Conservation (phyloP, 768 basidiomycete species). For the Nidula microcarpa region DNA sequence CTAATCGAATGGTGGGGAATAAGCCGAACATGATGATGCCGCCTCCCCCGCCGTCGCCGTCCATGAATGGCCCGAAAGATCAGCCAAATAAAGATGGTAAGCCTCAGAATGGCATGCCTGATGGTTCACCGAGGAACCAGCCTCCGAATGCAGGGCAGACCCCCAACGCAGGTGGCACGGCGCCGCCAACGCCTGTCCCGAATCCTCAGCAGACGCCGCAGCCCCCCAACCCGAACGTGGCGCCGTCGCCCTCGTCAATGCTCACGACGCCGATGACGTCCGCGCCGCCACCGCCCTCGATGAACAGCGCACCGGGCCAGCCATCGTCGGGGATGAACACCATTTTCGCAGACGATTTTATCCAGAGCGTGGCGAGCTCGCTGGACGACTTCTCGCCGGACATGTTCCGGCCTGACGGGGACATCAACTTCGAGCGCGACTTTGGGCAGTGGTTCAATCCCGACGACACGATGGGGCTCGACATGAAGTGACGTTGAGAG, state of each 20-base stretch:
- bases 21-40: conserved; percentile 43
- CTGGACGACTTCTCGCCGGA: conserved; percentile 37
- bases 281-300: background rate
- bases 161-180: conserved; percentile 20
- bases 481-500: conserved; percentile 21
- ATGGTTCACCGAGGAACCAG: conserved; percentile 42
- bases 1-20: conserved; percentile 26
- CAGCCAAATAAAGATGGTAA: conserved; percentile 19
- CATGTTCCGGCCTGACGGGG: conserved; percentile 41
- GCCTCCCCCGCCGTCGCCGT: conserved; percentile 43
- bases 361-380: conserved; percentile 34
- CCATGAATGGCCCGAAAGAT: conserved; percentile 24
- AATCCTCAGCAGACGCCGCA: conserved; percentile 4
- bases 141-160: conserved; percentile 21
- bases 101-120: conserved; percentile 19
- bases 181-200: conserved; percentile 23
- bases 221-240: conserved; percentile 4
- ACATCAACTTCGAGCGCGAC: conserved; percentile 68
- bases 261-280: conserved; percentile 5
- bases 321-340: background rate
- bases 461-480: conserved; percentile 36
- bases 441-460: conserved; percentile 77
- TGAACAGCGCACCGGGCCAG: background rate
- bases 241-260: conserved; percentile 4
- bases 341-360: conserved; percentile 36